Conservation (phyloP, 192 early-diverging fungal species). For the Bifiguratus adelaidae region DNA sequence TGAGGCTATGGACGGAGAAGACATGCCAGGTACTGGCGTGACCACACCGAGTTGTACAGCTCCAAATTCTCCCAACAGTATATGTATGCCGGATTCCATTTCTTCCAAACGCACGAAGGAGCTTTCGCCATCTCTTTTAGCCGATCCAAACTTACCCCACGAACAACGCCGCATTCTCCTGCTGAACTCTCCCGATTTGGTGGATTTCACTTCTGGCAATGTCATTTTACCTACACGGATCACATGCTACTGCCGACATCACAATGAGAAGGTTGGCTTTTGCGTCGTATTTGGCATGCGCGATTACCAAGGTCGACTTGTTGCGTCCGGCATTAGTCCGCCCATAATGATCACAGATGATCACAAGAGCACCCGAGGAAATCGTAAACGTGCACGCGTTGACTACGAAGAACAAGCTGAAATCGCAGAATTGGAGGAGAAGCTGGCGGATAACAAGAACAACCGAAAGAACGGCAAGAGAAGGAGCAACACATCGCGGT, state of each 20-base stretch:
- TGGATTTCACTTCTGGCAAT: slow-evolving; percentile 86
- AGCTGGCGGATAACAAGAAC: slow-evolving; percentile 3
- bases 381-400: slow-evolving; percentile 9
- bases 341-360: slow-evolving; percentile 98
- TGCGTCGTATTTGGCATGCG: slow-evolving; percentile 74
- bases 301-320: slow-evolving; percentile 47
- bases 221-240: slow-evolving; percentile 83
- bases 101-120: too few relatives aligned
- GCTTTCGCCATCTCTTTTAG: too few relatives aligned
- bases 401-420: slow-evolving; percentile 3
- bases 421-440: background rate
- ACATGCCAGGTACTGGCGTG: too few relatives aligned
- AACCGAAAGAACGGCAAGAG: slow-evolving; percentile 4
- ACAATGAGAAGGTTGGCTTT: slow-evolving; percentile 89
- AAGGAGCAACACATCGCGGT: slow-evolving; percentile 4
- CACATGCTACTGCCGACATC: slow-evolving; percentile 95
- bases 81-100: too few relatives aligned
- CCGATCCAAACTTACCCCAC: too few relatives aligned
- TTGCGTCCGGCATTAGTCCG: slow-evolving; percentile 75
- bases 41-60: too few relatives aligned
- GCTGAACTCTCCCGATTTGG: slow-evolving; percentile 78
- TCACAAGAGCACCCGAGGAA: slow-evolving; percentile 76
- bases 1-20: slow-evolving; percentile 39
- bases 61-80: too few relatives aligned
- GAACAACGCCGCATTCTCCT: slow-evolving; percentile 73